phyloP scores from a whole-genome alignment of 2,329 filamentous ascomycete genomes.

The Penicillium palitans region DNA sequence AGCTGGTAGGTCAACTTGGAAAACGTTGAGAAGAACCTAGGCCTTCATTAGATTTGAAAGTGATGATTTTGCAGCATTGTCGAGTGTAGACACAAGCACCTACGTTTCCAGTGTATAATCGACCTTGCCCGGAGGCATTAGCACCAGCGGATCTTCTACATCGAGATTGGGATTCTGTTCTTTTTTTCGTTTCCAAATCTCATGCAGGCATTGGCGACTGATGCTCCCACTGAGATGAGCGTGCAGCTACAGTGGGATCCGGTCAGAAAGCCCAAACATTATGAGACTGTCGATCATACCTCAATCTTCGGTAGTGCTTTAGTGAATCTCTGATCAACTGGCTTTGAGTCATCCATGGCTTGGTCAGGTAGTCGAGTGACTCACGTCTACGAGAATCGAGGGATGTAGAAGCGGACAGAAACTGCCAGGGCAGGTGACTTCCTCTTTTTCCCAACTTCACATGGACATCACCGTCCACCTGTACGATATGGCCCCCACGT shows the following conservation, averaged over 20 bases:
- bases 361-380: not conserved
- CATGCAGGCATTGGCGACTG: slow-evolving; percentile 68
- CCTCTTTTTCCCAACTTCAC: too few relatives aligned
- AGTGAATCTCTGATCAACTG: slow-evolving; percentile 35
- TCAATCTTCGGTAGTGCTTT: slow-evolving; percentile 40
- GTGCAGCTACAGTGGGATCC: slow-evolving; percentile 60
- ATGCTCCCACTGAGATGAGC: slow-evolving; percentile 80
- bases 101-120: slow-evolving; percentile 70
- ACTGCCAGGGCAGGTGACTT: slow-evolving; percentile 1
- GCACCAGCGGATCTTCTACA: slow-evolving; percentile 66
- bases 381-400: too few relatives aligned
- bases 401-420: not conserved
- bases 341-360: slow-evolving; percentile 28
- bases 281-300: slow-evolving; percentile 21
- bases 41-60: not conserved
- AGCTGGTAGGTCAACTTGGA: slow-evolving; percentile 77
- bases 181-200: slow-evolving; percentile 68
- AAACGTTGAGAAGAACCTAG: slow-evolving; percentile 75
- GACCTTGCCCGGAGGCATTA: slow-evolving; percentile 70
- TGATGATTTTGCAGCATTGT: not conserved
- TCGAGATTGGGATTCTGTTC: slow-evolving; percentile 51
- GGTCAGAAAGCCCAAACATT: slow-evolving; percentile 4
- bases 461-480: not conserved
- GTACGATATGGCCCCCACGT: not conserved
- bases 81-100: slow-evolving; percentile 44